A percentile compares a stretch with the other conserved stretches of the same genome.
Evolutionary conservation across 768 basidiomycete species (phyloP).

Genomic region (Lactifluus piperatus): DNA sequence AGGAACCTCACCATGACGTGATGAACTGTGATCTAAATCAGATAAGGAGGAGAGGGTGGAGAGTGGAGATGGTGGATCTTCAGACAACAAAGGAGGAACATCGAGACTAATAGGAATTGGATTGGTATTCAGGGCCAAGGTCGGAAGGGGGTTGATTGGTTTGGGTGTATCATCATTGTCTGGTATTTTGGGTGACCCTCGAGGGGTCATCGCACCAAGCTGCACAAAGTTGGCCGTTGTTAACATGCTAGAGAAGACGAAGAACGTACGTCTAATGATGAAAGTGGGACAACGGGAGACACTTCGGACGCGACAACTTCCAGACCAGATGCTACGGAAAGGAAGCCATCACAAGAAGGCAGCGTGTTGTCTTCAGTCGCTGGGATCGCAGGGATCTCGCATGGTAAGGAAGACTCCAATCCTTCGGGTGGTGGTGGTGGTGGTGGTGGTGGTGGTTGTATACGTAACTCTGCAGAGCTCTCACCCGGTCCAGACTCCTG

Average conservation of each 20-base stretch:
- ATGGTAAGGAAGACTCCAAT: not conserved
- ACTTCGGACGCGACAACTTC: not conserved
- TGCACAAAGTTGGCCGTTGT: not conserved
- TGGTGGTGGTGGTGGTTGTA: not conserved
- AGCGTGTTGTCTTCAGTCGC: not conserved
- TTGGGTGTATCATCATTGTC: slow-evolving; percentile 5
- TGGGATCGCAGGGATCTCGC: not conserved
- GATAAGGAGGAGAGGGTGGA: slow-evolving; percentile 12
- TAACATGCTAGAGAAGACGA: not conserved
- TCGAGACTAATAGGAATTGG: not conserved
- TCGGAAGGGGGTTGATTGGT: not conserved
- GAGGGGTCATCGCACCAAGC: not conserved
- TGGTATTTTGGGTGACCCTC: not conserved
- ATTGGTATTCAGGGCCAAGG: not conserved
- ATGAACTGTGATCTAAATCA: not conserved
- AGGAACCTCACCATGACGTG: not conserved
- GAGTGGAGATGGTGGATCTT: slow-evolving; percentile 11
- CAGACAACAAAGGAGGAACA: not conserved
- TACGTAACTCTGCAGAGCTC: not conserved
- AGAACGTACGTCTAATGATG: not conserved
- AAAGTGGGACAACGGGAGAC: not conserved
- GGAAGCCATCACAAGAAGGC: not conserved
- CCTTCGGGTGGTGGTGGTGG: not conserved
- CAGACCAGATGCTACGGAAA: not conserved
- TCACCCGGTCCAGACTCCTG: not conserved